A percentile compares a stretch with the other conserved stretches of the same genome.
Evolutionary conservation across 2,329 filamentous ascomycete genomes (phyloP).

Genomic region (Ophiocordyceps sinensis): DNA sequence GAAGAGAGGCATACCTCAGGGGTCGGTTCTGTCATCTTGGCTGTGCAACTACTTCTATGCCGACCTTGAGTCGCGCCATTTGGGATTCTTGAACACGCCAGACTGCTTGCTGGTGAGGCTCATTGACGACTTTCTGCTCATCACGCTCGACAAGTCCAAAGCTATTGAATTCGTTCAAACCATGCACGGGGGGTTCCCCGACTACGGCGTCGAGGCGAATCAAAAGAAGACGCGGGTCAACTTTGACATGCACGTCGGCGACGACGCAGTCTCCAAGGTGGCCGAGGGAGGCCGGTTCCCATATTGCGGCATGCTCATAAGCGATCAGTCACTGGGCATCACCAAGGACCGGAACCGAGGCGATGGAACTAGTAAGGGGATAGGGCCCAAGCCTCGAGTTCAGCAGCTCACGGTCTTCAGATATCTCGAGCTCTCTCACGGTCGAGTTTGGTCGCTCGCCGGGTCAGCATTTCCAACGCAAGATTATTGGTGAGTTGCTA

Average conservation of each 20-base stretch:
- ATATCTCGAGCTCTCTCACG: constrained; percentile 57
- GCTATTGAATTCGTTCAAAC: constrained; percentile 58
- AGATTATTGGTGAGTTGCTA: constrained; percentile 48
- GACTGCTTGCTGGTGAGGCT: constrained; percentile 62
- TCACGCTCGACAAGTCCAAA: constrained; percentile 55
- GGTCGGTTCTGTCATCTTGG: constrained; percentile 72
- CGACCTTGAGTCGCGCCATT: constrained; percentile 56
- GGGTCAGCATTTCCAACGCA: constrained; percentile 67
- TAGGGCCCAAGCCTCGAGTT: background rate
- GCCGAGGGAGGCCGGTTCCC: constrained; percentile 45
- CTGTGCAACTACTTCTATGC: constrained; percentile 96
- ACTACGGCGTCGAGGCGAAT: constrained; percentile 71
- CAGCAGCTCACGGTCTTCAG: constrained; percentile 5
- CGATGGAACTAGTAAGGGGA: constrained; percentile 32
- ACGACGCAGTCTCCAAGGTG: constrained; percentile 33
- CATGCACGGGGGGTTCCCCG: constrained; percentile 67
- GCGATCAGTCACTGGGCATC: constrained; percentile 62
- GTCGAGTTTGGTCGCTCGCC: constrained; percentile 60
- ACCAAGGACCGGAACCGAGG: constrained; percentile 48
- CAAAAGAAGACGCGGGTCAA: constrained; percentile 70
- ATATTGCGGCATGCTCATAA: constrained; percentile 73
- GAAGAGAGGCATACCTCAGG: constrained; percentile 81
- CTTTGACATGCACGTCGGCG: constrained; percentile 52
- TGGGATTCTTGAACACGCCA: constrained; percentile 45
- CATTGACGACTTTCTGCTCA: constrained; percentile 85